Evolutionary conservation across 1,139 yeast species (phyloP).

Genomic region (Suhomyces bolitotheri): DNA sequence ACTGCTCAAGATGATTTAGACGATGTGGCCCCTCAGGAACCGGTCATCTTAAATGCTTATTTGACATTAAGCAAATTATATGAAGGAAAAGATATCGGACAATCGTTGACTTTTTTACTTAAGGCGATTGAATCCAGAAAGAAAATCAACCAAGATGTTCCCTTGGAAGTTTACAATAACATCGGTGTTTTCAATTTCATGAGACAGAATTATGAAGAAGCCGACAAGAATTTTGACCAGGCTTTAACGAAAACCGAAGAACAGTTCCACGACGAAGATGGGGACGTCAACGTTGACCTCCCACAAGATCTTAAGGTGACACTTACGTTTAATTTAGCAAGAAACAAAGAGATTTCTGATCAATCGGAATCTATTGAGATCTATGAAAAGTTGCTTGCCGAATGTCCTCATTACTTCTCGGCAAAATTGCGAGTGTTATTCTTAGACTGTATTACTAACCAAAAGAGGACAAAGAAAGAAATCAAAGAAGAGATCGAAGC

Average conservation of each 20-base stretch:
- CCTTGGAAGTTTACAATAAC: conserved; percentile 75
- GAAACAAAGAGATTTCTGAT: conserved; percentile 55
- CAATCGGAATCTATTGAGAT: conserved; percentile 47
- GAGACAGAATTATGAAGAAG: conserved; percentile 54
- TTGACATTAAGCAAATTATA: conserved; percentile 65
- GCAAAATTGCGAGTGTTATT: conserved; percentile 75
- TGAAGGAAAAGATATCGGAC: conserved; percentile 61
- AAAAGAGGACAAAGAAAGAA: conserved; percentile 40
- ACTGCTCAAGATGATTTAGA: conserved; percentile 27
- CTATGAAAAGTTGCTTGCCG: conserved; percentile 56
- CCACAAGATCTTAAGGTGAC: conserved; percentile 44
- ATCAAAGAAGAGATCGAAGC: conserved; percentile 53
- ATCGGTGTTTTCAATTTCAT: conserved; percentile 82
- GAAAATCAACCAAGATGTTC: conserved; percentile 48
- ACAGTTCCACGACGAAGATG: conserved; percentile 26
- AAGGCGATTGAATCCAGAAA: conserved; percentile 58
- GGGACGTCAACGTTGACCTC: conserved; percentile 29
- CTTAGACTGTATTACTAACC: conserved; percentile 40
- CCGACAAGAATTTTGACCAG: conserved; percentile 43
- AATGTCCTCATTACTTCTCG: conserved; percentile 71
- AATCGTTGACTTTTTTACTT: conserved; percentile 56
- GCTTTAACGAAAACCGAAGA: conserved; percentile 40
- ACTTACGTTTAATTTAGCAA: conserved; percentile 60
- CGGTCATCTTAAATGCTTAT: conserved; percentile 68
- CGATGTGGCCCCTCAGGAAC: conserved; percentile 49